Evolutionary conservation across 257 asterid genomes (phyloP), one percentile per base, ranked within the genome.

Genomic region (Salvia splendens): DNA sequence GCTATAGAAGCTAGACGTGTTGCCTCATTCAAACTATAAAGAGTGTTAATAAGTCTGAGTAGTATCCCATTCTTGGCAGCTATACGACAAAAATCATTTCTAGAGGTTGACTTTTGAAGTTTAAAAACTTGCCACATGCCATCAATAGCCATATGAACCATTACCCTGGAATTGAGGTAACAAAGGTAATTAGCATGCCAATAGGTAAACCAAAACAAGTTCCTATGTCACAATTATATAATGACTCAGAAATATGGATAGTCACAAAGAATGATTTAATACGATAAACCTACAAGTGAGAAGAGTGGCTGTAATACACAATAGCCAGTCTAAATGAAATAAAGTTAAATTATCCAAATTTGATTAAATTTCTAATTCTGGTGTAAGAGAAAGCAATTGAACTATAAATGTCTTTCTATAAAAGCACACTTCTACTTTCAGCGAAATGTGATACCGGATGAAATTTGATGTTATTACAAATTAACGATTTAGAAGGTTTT

Each of bases 91-190:
- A 94, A 94, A 85, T 88, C 96, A 84, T 87, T 91, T 80, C 96
- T 85, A 54, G 96, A 81, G 75, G 97, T 87, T 33, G 95, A 88
- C 64, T 89, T 87, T 80, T 88, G 99, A 81, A 94, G 97, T 85
- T 91, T 94, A 86, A 94, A 89, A 64, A 94, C 92, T 85, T 94
- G 97, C 99, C 97, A 94, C 96, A 88, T 88, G 81, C 96, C 97
- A 85, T 94, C 99, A 65, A 94, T 91, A 77, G 99, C 97, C 84
- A 94, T 86, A 82, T 91, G 99, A 81, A 94, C 96, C 96, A 94
- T 88, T 84, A 88, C 96, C 90, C 99, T 94, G 89, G 67, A 83
- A 67, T 61, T 60, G 61, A 69, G 68, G 53, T 81, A 70, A 73
- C 43, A 71, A 61, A 11, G 46, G 17, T 28, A 82, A 65, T 82